Conservation (phyloP, 768 basidiomycete species). For the Phaeotremella skinneri region DNA sequence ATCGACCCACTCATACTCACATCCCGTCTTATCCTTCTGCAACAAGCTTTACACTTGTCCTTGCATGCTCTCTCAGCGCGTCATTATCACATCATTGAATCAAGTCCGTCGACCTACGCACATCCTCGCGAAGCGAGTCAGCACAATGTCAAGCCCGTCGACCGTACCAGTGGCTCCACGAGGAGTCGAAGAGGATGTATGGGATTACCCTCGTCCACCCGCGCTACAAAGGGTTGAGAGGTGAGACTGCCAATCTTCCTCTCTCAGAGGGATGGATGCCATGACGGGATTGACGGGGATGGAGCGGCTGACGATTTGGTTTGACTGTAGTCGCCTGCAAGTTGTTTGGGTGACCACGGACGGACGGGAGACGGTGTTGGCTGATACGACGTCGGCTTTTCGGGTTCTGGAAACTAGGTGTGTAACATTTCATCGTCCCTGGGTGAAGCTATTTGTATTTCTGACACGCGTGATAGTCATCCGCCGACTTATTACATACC, state of each 20-base stretch:
- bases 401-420: conserved; percentile 48
- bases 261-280: background rate
- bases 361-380: conserved; percentile 37
- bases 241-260: conserved; percentile 10
- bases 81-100: background rate
- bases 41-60: background rate
- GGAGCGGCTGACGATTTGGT: background rate
- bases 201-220: conserved; percentile 50
- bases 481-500: conserved; percentile 51
- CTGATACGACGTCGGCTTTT: conserved; percentile 40
- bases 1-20: too few relatives aligned
- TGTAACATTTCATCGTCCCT: conserved; percentile 1
- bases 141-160: background rate
- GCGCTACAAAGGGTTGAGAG: conserved; percentile 34
- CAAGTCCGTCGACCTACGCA: background rate
- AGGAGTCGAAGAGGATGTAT: conserved; percentile 46
- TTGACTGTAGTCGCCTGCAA: conserved; percentile 27
- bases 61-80: background rate
- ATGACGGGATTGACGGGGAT: conserved; percentile 1
- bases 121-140: background rate
- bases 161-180: conserved; percentile 24
- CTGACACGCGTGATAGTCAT: conserved; percentile 28
- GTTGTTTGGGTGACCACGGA: conserved; percentile 33
- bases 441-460: background rate
- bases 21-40: too few relatives aligned